Evolutionary conservation across 192 early-diverging fungal genomes (phyloP).

Genomic region (Umbelopsis sp.): DNA sequence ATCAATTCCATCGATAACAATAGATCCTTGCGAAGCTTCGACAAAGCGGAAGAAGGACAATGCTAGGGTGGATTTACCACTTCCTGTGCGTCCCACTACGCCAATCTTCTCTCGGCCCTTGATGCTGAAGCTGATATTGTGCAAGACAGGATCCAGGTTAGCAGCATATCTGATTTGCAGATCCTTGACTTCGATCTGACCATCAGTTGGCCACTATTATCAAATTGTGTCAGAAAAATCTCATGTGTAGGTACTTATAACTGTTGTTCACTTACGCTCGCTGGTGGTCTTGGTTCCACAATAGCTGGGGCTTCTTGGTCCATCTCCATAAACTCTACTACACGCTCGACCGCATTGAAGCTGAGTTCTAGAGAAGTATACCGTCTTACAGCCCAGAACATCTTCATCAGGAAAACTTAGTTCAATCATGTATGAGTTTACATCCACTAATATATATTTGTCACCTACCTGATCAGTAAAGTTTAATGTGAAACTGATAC

Average conservation of each 20-base stretch:
- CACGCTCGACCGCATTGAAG: slow-evolving; percentile 85
- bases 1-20: slow-evolving; percentile 80
- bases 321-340: slow-evolving; percentile 78
- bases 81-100: slow-evolving; percentile 91
- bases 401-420: slow-evolving; percentile 43
- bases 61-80: slow-evolving; percentile 82
- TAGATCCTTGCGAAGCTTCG: slow-evolving; percentile 68
- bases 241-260: slow-evolving; percentile 1
- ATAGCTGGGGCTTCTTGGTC: slow-evolving; percentile 77
- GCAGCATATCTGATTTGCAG: slow-evolving; percentile 79
- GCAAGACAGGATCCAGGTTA: slow-evolving; percentile 72
- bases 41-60: slow-evolving; percentile 81
- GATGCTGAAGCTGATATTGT: slow-evolving; percentile 68
- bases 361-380: slow-evolving; percentile 80
- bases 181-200: slow-evolving; percentile 70
- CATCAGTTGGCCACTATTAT: slow-evolving; percentile 70
- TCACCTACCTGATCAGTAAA: slow-evolving; percentile 70
- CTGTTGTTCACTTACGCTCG: slow-evolving; percentile 38
- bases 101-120: slow-evolving; percentile 79
- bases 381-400: slow-evolving; percentile 64
- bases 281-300: slow-evolving; percentile 52
- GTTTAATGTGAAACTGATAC: slow-evolving; percentile 77
- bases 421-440: slow-evolving; percentile 29
- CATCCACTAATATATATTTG: background rate
- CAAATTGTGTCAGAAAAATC: background rate